Conservation (phyloP, 805 yeast species). For the Monosporozyma unispora region DNA sequence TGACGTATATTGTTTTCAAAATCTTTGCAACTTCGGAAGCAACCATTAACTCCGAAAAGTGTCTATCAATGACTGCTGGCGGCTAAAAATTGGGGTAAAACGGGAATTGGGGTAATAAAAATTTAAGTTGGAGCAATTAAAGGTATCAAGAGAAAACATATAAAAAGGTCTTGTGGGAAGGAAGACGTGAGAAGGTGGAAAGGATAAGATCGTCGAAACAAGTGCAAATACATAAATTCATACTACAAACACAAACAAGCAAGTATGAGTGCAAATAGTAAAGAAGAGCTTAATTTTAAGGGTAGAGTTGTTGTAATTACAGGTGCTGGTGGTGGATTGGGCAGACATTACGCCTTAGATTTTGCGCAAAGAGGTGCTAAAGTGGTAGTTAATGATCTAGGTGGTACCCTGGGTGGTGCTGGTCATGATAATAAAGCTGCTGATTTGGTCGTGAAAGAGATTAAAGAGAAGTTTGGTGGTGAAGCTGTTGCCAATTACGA, state of each 20-base stretch:
- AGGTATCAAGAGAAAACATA: too few relatives aligned
- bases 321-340: slow-evolving; percentile 97
- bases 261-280: neutral
- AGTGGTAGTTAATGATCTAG: slow-evolving; percentile 91
- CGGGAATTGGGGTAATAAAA: too few relatives aligned
- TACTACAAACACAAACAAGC: too few relatives aligned
- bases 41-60: neutral
- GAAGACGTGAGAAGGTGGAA: too few relatives aligned
- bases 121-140: too few relatives aligned
- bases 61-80: neutral
- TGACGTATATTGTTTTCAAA: too few relatives aligned
- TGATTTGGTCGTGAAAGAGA: slow-evolving; percentile 82
- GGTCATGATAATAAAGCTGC: slow-evolving; percentile 70
- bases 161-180: too few relatives aligned
- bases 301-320: slow-evolving; percentile 88
- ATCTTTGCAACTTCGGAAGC: too few relatives aligned
- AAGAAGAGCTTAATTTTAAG: slow-evolving; percentile 36
- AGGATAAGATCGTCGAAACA: too few relatives aligned
- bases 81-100: slow-evolving; percentile 1
- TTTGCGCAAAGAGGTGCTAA: slow-evolving; percentile 88
- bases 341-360: slow-evolving; percentile 77
- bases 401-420: slow-evolving; percentile 71
- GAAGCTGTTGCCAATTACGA: slow-evolving; percentile 90
- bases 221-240: too few relatives aligned
- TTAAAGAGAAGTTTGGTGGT: slow-evolving; percentile 58